Conservation (phyloP, 441 rosid genomes). For the Cnidoscolus chayamansa region DNA sequence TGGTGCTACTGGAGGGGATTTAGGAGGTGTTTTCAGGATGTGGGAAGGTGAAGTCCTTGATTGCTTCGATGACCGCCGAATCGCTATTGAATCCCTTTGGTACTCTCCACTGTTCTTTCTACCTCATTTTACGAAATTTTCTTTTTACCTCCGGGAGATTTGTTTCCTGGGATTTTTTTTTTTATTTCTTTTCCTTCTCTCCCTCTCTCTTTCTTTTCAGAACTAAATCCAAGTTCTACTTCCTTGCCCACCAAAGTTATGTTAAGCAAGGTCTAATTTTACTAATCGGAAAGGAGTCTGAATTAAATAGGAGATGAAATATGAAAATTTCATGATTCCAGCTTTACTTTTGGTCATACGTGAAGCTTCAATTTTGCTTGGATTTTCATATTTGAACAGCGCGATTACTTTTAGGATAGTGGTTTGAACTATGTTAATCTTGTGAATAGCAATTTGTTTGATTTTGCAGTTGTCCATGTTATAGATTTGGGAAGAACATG, state of each 20-base stretch:
- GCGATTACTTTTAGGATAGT: too few relatives aligned
- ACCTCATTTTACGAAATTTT: not conserved
- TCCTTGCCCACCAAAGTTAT: not conserved
- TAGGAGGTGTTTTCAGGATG: slow-evolving; percentile 74
- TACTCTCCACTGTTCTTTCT: slow-evolving; percentile 16
- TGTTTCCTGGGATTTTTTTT: not conserved
- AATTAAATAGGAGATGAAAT: not conserved
- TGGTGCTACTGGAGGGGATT: slow-evolving; percentile 41
- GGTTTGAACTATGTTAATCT: not conserved
- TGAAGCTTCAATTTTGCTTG: not conserved
- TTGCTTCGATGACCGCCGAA: slow-evolving; percentile 72
- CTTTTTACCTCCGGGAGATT: not conserved
- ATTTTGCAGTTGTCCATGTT: slow-evolving; percentile 83
- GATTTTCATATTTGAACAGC: not conserved
- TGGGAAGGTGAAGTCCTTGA: slow-evolving; percentile 92
- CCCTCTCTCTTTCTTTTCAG: not conserved
- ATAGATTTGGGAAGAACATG: slow-evolving; percentile 89
- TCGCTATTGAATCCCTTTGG: slow-evolving; percentile 79
- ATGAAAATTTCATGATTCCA: not conserved
- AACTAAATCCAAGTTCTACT: too few relatives aligned
- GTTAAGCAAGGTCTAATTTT: not conserved
- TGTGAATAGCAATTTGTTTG: slow-evolving; percentile 24
- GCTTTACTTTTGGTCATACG: not conserved
- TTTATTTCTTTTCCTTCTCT: too few relatives aligned
- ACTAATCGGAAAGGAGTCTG: not conserved